Conservation (phyloP, 129 eudicot species). For the Saussurea involucrata region DNA sequence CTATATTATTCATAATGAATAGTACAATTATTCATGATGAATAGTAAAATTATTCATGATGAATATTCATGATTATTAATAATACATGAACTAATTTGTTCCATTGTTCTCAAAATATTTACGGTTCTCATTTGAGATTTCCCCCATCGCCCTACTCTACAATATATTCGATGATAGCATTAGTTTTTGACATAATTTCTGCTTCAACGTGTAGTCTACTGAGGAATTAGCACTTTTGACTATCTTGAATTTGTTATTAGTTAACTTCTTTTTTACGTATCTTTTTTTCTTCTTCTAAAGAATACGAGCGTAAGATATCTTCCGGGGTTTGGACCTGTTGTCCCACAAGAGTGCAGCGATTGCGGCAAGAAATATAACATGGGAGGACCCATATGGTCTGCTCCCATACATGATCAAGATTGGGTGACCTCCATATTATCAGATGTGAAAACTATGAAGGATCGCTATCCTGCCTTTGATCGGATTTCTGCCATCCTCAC, state of each 20-base stretch:
- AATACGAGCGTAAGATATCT: conserved; percentile 76
- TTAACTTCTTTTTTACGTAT: neutral
- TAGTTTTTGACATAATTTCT: neutral
- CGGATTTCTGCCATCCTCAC: conserved; percentile 82
- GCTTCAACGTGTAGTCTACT: neutral
- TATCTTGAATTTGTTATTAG: neutral
- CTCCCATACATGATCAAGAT: conserved; percentile 94
- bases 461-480: conserved; percentile 80
- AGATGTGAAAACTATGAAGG: conserved; percentile 65
- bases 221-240: conserved; percentile 5
- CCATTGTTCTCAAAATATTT: no score
- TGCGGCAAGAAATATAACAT: conserved; percentile 86
- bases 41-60: no score
- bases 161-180: neutral
- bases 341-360: conserved; percentile 80
- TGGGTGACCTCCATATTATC: conserved; percentile 81
- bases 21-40: no score
- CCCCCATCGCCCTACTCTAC: no score
- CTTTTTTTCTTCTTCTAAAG: conserved; percentile 34
- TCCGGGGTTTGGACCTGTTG: conserved; percentile 93
- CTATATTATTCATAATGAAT: no score
- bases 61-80: no score
- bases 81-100: no score
- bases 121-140: no score
- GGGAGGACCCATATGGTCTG: conserved; percentile 99